phyloP scores from a whole-genome alignment of 2,329 filamentous ascomycete species.

The Sporothrix curviconia region DNA sequence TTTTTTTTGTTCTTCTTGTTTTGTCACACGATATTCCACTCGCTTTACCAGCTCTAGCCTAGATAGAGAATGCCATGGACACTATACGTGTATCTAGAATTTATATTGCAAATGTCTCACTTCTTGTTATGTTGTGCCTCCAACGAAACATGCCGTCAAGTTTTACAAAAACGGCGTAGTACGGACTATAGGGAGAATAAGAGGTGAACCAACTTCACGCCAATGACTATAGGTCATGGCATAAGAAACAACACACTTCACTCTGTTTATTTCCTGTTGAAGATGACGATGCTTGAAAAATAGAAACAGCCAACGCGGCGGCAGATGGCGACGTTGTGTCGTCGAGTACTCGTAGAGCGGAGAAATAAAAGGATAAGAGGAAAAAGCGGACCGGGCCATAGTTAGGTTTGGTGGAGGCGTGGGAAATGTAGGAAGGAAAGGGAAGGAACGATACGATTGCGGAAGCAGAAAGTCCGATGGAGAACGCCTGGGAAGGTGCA shows the following conservation, averaged over 20 bases:
- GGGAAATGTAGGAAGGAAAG: no score
- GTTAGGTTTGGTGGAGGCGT: neutral
- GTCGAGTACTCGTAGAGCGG: no score
- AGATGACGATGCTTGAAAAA: no score
- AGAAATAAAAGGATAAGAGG: neutral
- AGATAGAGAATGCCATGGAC: neutral
- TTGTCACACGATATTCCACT: neutral
- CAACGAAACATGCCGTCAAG: neutral
- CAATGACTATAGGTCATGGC: no score
- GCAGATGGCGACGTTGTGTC: neutral
- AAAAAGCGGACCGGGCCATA: neutral
- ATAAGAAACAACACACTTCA: no score
- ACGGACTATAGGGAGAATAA: neutral
- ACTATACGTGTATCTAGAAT: neutral
- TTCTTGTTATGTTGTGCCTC: no score
- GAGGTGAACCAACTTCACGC: no score
- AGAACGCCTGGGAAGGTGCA: neutral
- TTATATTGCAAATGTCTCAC: slow-evolving; percentile 1
- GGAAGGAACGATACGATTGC: neutral
- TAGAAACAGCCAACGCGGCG: neutral
- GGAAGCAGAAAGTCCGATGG: neutral
- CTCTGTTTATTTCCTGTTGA: no score
- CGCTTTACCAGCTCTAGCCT: neutral
- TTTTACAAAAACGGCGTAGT: neutral
- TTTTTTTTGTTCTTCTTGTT: slow-evolving; percentile 6